phyloP scores from a whole-genome alignment of 805 yeast species.

The Yamadazyma tumulicola region DNA sequence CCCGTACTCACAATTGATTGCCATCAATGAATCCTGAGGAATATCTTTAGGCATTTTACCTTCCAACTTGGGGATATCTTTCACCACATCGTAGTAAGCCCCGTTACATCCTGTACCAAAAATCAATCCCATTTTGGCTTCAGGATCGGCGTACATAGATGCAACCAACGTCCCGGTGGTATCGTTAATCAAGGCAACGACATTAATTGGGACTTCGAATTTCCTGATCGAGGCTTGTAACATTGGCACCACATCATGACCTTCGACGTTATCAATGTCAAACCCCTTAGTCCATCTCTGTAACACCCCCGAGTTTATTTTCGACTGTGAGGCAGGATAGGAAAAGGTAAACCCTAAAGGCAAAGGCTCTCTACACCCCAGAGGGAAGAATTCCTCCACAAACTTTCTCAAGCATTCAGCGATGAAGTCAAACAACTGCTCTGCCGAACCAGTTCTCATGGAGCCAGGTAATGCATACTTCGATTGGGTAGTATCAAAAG shows the following conservation, averaged over 20 bases:
- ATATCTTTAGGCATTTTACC: slow-evolving; percentile 68
- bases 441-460: slow-evolving; percentile 75
- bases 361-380: slow-evolving; percentile 57
- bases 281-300: slow-evolving; percentile 98
- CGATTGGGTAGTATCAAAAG: slow-evolving; percentile 82
- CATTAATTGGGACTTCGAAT: slow-evolving; percentile 70
- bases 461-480: slow-evolving; percentile 76
- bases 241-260: slow-evolving; percentile 90
- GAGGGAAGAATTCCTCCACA: slow-evolving; percentile 62
- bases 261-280: slow-evolving; percentile 90
- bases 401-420: slow-evolving; percentile 77
- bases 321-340: slow-evolving; percentile 81
- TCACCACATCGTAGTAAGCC: slow-evolving; percentile 80
- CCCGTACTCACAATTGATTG: slow-evolving; percentile 97
- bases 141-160: slow-evolving; percentile 85
- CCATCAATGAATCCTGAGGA: slow-evolving; percentile 68
- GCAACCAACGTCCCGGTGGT: slow-evolving; percentile 97
- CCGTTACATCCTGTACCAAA: slow-evolving; percentile 98
- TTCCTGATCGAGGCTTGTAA: slow-evolving; percentile 70
- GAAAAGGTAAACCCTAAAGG: slow-evolving; percentile 95
- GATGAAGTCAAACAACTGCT: slow-evolving; percentile 80
- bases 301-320: slow-evolving; percentile 80
- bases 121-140: slow-evolving; percentile 89
- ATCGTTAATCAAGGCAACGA: slow-evolving; percentile 92
- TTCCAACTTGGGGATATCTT: slow-evolving; percentile 75